A percentile compares a stretch with the other conserved stretches of the same genome.
Conservation (phyloP, 768 basidiomycete genomes). For the Tricholoma sp. region DNA sequence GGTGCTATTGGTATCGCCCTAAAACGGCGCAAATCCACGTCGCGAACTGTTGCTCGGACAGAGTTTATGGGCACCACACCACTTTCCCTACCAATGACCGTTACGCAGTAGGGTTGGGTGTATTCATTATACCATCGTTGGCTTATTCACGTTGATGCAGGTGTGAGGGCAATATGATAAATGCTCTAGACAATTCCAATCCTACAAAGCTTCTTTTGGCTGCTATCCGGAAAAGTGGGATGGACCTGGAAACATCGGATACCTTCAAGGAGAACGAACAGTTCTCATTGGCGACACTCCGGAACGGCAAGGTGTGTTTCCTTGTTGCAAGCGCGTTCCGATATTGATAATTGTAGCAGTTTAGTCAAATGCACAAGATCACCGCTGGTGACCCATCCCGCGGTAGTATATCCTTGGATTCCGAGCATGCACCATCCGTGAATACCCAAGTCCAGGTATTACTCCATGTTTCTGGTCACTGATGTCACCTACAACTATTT, state of each 20-base stretch:
- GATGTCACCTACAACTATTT: not conserved
- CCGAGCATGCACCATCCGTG: slow-evolving; percentile 41
- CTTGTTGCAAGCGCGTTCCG: not conserved
- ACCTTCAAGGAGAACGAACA: slow-evolving; percentile 48
- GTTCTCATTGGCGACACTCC: slow-evolving; percentile 49
- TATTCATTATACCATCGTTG: not conserved
- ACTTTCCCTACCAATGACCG: slow-evolving; percentile 41
- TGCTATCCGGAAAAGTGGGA: slow-evolving; percentile 39
- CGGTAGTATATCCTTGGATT: slow-evolving; percentile 59
- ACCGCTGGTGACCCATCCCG: slow-evolving; percentile 69
- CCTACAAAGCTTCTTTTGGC: slow-evolving; percentile 57
- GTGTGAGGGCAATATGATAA: slow-evolving; percentile 69
- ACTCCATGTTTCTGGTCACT: not conserved
- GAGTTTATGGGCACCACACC: slow-evolving; percentile 36
- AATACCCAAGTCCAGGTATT: slow-evolving; percentile 47
- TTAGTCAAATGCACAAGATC: slow-evolving; percentile 48
- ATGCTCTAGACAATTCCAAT: slow-evolving; percentile 49
- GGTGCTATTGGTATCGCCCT: slow-evolving; percentile 72
- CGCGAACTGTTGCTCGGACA: slow-evolving; percentile 11
- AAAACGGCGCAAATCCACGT: slow-evolving; percentile 1
- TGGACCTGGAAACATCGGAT: slow-evolving; percentile 20
- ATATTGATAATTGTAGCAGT: slow-evolving; percentile 22
- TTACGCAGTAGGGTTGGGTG: slow-evolving; percentile 44
- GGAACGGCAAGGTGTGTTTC: slow-evolving; percentile 23
- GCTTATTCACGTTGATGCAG: slow-evolving; percentile 27